Conservation (phyloP, 2,329 filamentous ascomycete genomes). For the Anisogramma anomala region DNA sequence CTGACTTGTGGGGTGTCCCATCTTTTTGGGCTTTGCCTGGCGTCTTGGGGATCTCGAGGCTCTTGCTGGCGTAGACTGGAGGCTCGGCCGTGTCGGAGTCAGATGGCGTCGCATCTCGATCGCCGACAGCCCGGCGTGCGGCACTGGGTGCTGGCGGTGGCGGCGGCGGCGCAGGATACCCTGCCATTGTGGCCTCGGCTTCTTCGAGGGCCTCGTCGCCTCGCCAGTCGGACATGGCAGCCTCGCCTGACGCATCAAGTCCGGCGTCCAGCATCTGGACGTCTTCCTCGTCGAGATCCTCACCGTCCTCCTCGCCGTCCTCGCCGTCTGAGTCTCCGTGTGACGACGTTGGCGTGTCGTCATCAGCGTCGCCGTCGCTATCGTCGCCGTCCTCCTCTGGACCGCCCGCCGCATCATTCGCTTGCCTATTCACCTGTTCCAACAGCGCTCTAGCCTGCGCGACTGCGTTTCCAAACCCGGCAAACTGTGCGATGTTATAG, state of each 20-base stretch:
- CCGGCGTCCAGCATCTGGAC: slow-evolving; percentile 46
- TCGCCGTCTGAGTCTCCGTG: slow-evolving; percentile 18
- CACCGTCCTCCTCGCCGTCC: too few species aligned
- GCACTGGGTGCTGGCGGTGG: slow-evolving; percentile 47
- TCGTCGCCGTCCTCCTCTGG: slow-evolving; percentile 35
- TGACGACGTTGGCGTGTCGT: slow-evolving; percentile 24
- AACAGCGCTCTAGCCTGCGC: slow-evolving; percentile 19
- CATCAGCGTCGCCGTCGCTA: slow-evolving; percentile 33
- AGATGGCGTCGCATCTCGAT: slow-evolving; percentile 55
- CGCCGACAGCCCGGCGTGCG: slow-evolving; percentile 33
- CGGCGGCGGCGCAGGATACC: slow-evolving; percentile 55
- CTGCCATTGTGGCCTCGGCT: slow-evolving; percentile 66
- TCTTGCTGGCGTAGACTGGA: slow-evolving; percentile 53
- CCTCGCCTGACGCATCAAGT: slow-evolving; percentile 31
- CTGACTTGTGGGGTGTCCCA: slow-evolving; percentile 46
- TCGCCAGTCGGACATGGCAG: slow-evolving; percentile 38
- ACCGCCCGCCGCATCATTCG: slow-evolving; percentile 28
- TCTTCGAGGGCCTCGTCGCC: slow-evolving; percentile 59
- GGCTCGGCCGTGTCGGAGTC: slow-evolving; percentile 63
- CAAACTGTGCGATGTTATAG: too few species aligned
- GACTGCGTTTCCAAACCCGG: slow-evolving; percentile 18
- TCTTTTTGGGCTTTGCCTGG: slow-evolving; percentile 40
- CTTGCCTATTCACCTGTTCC: background rate
- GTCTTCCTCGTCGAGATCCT: slow-evolving; percentile 34
- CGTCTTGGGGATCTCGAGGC: slow-evolving; percentile 70